Evolutionary conservation across 2,329 filamentous ascomycete genomes (phyloP).

Genomic region (Colletotrichum falcatum): DNA sequence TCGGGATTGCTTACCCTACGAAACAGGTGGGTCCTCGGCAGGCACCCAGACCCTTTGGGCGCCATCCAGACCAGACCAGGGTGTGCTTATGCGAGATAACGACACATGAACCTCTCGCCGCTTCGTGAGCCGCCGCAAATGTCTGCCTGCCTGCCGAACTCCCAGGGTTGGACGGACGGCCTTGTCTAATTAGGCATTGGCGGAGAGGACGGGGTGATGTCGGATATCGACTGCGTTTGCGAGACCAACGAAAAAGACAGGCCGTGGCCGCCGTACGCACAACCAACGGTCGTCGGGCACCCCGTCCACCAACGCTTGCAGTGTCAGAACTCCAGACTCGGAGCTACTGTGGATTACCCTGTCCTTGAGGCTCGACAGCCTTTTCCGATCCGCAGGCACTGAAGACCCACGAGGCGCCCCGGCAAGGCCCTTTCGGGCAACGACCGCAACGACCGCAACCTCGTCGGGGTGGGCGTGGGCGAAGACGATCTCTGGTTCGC

Average conservation of each 20-base stretch:
- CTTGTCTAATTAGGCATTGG: slow-evolving; percentile 15
- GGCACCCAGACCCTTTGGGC: slow-evolving; percentile 26
- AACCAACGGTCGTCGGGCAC: slow-evolving; percentile 21
- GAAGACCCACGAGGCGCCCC: slow-evolving; percentile 12
- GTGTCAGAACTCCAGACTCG: slow-evolving; percentile 4
- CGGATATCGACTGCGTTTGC: too few relatives aligned
- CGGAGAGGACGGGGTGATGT: not conserved
- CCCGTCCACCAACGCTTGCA: slow-evolving; percentile 12
- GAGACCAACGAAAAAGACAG: not conserved
- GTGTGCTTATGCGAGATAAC: slow-evolving; percentile 36
- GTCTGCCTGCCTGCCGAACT: slow-evolving; percentile 8
- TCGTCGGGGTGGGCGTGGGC: not conserved
- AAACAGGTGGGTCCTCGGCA: slow-evolving; percentile 18
- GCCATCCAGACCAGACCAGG: slow-evolving; percentile 4
- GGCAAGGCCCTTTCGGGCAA: slow-evolving; percentile 15
- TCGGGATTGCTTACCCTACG: slow-evolving; percentile 30
- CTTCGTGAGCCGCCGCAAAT: slow-evolving; percentile 1
- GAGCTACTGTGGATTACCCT: slow-evolving; percentile 6
- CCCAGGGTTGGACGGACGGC: slow-evolving; percentile 13
- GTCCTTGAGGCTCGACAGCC: slow-evolving; percentile 9
- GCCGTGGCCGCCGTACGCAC: not conserved
- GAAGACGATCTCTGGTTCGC: slow-evolving; percentile 29
- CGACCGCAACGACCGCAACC: not conserved
- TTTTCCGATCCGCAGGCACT: slow-evolving; percentile 23
- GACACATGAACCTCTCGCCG: slow-evolving; percentile 27